Percentiles rank a stretch among this genome's conserved stretches.
Evolutionary conservation across 345 rosid species (phyloP).

Genomic region (Eutrema japonicum): DNA sequence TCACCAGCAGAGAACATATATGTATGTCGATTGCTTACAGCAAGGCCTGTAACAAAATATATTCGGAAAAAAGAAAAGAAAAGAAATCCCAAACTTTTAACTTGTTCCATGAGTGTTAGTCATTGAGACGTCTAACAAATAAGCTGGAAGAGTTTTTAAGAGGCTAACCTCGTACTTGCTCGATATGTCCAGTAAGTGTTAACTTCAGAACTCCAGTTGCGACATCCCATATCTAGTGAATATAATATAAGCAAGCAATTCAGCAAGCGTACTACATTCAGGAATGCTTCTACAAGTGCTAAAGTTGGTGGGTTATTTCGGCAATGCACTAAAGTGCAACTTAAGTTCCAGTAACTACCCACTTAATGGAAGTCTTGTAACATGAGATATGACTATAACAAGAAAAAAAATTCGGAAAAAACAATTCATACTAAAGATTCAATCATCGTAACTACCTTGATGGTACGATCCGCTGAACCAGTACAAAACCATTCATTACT

Average conservation of each 20-base stretch:
- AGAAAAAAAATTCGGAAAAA: not conserved
- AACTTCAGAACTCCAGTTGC: constrained; percentile 90
- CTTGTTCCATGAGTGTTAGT: not conserved
- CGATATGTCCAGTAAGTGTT: constrained; percentile 95
- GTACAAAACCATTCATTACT: constrained; percentile 98
- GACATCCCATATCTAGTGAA: constrained; percentile 90
- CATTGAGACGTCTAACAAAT: constrained; percentile 3
- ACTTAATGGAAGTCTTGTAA: not conserved
- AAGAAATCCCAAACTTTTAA: not conserved
- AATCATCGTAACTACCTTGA: constrained; percentile 60
- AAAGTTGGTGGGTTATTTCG: not conserved
- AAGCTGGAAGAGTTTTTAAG: constrained; percentile 15
- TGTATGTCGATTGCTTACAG: constrained; percentile 83
- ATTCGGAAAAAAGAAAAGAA: too few species aligned
- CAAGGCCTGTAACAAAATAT: constrained; percentile 76
- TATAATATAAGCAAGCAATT: constrained; percentile 23
- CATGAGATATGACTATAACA: not conserved
- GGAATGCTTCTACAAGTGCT: constrained; percentile 7
- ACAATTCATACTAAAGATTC: not conserved
- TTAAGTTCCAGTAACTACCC: constrained; percentile 4
- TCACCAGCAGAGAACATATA: constrained; percentile 99
- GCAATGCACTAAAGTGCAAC: not conserved
- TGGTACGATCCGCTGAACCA: constrained; percentile 98
- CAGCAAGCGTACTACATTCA: not conserved
- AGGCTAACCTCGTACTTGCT: constrained; percentile 85